These are phyloP conservation scores for Cercospora sp. DNA, from an alignment of 2,329 filamentous ascomycete genomes.

Conservation along the genomic window DNA sequence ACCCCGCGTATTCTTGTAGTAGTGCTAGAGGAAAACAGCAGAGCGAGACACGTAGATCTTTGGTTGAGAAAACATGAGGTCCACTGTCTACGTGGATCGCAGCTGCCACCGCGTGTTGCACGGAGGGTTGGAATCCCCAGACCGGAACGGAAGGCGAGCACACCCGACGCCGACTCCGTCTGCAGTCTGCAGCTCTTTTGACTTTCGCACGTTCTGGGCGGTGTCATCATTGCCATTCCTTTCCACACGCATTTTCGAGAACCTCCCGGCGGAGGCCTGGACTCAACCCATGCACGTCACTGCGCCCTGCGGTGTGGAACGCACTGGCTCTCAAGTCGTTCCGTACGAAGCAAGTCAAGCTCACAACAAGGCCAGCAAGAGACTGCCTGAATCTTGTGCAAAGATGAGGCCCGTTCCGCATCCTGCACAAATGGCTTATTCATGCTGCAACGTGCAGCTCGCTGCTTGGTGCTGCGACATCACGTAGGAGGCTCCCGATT, in stretches of 20 bases:
- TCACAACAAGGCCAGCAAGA: background rate
- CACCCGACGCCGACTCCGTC: background rate
- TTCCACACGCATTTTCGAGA: background rate
- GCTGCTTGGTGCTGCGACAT: slow-evolving; percentile 3
- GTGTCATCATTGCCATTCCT: background rate
- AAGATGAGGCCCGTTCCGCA: slow-evolving; percentile 2
- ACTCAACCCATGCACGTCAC: background rate
- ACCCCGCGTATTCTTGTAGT: background rate
- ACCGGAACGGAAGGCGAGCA: background rate
- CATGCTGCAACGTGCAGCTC: background rate
- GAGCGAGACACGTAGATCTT: background rate
- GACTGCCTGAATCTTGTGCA: slow-evolving; percentile 2
- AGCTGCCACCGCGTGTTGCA: background rate
- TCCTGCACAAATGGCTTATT: slow-evolving; percentile 8
- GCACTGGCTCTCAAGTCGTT: background rate
- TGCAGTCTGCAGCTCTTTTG: background rate
- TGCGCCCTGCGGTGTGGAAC: background rate
- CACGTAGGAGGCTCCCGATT: slow-evolving; percentile 9
- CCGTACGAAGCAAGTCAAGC: background rate
- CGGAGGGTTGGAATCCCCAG: background rate
- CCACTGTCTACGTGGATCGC: background rate
- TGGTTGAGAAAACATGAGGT: slow-evolving; percentile 3
- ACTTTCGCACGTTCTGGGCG: background rate
- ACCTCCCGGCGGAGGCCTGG: background rate
- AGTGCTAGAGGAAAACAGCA: background rate